Conservation (phyloP, 2,329 filamentous ascomycete genomes). For the Arthroderma sp. region DNA sequence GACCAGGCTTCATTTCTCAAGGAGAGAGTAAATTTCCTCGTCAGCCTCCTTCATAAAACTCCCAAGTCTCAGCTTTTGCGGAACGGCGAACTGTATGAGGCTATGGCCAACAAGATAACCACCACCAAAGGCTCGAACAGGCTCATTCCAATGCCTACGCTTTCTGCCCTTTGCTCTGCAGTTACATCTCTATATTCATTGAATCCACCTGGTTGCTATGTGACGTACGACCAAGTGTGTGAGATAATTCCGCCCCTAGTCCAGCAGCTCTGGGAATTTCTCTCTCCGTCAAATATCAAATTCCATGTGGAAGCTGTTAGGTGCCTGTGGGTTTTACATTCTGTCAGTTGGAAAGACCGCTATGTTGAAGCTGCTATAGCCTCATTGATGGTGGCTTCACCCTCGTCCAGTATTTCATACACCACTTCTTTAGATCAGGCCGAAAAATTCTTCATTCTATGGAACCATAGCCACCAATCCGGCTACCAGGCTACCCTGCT, state of each 20-base stretch:
- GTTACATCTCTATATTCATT: constrained; percentile 26
- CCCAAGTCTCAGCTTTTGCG: constrained; percentile 24
- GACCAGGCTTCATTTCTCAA: constrained; percentile 35
- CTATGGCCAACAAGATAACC: constrained; percentile 18
- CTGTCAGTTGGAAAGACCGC: constrained; percentile 52
- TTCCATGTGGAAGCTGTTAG: constrained; percentile 89
- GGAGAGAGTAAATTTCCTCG: constrained; percentile 46
- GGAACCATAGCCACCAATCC: constrained; percentile 30
- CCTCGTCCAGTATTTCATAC: constrained; percentile 14
- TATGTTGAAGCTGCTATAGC: constrained; percentile 70
- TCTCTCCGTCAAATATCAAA: constrained; percentile 73
- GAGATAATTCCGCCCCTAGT: constrained; percentile 55
- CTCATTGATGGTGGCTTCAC: constrained; percentile 49
- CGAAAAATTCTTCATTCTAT: constrained; percentile 29
- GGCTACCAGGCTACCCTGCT: constrained; percentile 48
- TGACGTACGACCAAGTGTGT: constrained; percentile 39
- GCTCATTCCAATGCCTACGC: constrained; percentile 21
- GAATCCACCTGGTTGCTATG: constrained; percentile 22
- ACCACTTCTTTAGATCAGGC: constrained; percentile 22
- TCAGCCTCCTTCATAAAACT: constrained; percentile 33
- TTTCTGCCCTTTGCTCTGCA: constrained; percentile 37
- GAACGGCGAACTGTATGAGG: constrained; percentile 22
- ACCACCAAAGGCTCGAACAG: constrained; percentile 12
- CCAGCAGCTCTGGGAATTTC: constrained; percentile 60
- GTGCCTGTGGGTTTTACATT: constrained; percentile 74